Base-by-base conservation (phyloP, 73 alveolate genomes). In the Uronychia setigera region DNA sequence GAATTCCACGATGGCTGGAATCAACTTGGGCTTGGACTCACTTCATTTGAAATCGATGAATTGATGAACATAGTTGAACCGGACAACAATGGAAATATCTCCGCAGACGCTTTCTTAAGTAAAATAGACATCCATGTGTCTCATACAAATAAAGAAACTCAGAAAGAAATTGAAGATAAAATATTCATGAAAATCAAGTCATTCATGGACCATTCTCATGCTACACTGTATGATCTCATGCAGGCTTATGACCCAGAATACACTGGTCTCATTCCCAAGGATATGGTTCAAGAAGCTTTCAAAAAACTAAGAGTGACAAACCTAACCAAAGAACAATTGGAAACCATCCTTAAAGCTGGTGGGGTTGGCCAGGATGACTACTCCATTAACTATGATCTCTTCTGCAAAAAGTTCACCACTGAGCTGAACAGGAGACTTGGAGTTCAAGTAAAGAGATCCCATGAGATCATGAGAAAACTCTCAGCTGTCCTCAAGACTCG, bases 1-100 rank as follows among this genome's bases (percentile, higher is more conserved):
- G 92, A 86, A 34, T 86, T 86, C 84, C 82, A 85, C 46, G 32
- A 86, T 29, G 92, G 88, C 1, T 86, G 87, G 88, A n/a, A 76
- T 1, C 46, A 85, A 34, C 84, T 86, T 0, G 76, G 74, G 29
- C 78, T 86, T 1, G 92, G 88, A 0, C 79, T 86, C 32, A 31
- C 87, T 28, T 79, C 82, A 59, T 85, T 76, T 67, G 92, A 86
- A 79, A 86, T 86, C 14, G 92, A 86, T 79, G 88, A 86, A 25
- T 34, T 86, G 32, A 59, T 78, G 84, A 79, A 59, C 32, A 46
- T 86, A 0, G 87, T 86, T 58, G 92, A 86, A 27, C 11, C 82
- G 0, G 92, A 86, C 46, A 34, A 58, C 31, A 14, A 29, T 26
- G 92, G 92, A 1, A 27, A 57, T 57, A 67, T 86, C 25, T 58